These are phyloP conservation scores for Boletellus emodensis DNA, from an alignment of 768 basidiomycete species.

Conservation along the genomic window DNA sequence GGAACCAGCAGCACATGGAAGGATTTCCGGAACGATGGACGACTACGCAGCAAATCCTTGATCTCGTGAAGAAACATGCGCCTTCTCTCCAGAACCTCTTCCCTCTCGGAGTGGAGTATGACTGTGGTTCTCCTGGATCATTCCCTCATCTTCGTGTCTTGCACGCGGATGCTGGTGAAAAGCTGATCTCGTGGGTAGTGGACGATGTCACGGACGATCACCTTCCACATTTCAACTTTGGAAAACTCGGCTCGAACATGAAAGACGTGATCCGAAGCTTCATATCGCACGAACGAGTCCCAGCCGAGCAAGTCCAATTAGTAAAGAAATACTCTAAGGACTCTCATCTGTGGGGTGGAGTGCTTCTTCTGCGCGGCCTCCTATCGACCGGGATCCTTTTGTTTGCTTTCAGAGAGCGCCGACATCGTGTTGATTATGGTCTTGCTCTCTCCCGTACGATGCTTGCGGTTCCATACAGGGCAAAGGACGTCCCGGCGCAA, in stretches of 20 bases:
- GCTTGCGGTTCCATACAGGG: constrained; percentile 28
- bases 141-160: constrained; percentile 13
- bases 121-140: neutral
- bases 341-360: constrained; percentile 3
- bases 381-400: constrained; percentile 19
- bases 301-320: neutral
- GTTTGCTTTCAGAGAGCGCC: constrained; percentile 18
- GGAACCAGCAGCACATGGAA: constrained; percentile 34
- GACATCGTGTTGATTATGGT: constrained; percentile 28
- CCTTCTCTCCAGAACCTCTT: neutral
- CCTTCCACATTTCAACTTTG: constrained; percentile 7
- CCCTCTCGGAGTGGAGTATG: constrained; percentile 4
- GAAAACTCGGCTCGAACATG: neutral
- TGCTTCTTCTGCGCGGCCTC: constrained; percentile 24
- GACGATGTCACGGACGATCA: constrained; percentile 4
- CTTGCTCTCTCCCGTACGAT: constrained; percentile 7
- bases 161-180: constrained; percentile 1
- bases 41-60: constrained; percentile 36
- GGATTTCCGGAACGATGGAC: constrained; percentile 42
- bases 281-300: constrained; percentile 1
- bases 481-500: constrained; percentile 24
- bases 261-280: constrained; percentile 4
- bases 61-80: constrained; percentile 20
- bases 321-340: constrained; percentile 1
- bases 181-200: constrained; percentile 3